Base-by-base conservation (phyloP, 345 rosid species). In the Moricandia arvensis region DNA sequence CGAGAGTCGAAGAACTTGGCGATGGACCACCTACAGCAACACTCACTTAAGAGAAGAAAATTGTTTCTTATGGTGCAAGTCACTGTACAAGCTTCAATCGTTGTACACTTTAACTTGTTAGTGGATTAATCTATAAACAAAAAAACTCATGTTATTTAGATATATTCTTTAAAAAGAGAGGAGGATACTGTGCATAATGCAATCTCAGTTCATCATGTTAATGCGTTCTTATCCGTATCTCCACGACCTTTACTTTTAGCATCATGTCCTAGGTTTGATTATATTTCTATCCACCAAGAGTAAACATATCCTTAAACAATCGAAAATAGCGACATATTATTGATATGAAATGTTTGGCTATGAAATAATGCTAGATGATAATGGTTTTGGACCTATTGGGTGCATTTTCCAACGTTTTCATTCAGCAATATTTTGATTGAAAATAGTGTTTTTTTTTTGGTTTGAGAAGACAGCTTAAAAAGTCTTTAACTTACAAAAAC, bases 61-160 rank as follows among this genome's bases (percentile, higher is more conserved):
- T 68, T 8, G 58, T 72, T 35, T 72, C 54, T 24, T 43, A 34
- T 77, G 76, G 75, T 77, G 75, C 71, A 77, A 63, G 75, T 77
- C 76, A 77, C 81, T 77, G 63, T 77, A 65, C 76, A 71, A 77
- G 81, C 81, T 77, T 65, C 63, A 72, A 49, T 77, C 72, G 72
- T 77, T 77, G 26, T 66, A 59, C 59, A 35, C 76, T 77, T 77
- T 58, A 29, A 64, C 41, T 64, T 17, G 60, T 31, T n/a, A n/a
- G n/a, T 77, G 77, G 76, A 66, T 35, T 34, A 59, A 34, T 43
- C 31, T 57, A 63, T 55, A 21, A 65, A 59, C 54, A n/a, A 59
- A 29, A 5, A 34, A 43, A 30, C 9, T 24, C 54, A 68, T 47
- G 68, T 7, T 59, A 54, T 38, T 17, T 45, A 45, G 13, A 54